A percentile compares a stretch with the other conserved stretches of the same genome.
These are phyloP conservation scores for Pseudogymnoascus sp. DNA, from an alignment of 2,329 filamentous ascomycete species.

Conservation along the genomic window DNA sequence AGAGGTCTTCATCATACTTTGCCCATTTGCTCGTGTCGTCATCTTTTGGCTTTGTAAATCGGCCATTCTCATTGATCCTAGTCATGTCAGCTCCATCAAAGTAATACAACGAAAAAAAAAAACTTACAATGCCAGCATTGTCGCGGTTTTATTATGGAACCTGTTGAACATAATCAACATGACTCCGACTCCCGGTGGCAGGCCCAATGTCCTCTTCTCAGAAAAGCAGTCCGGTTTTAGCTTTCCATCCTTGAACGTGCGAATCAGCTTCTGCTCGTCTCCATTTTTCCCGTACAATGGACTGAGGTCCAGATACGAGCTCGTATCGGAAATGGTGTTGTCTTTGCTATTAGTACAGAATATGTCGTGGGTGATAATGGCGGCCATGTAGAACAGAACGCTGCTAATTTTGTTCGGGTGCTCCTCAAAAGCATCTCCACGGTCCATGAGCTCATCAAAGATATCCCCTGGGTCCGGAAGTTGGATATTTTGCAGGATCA, in stretches of 20 bases:
- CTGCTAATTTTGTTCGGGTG: slow-evolving; percentile 69
- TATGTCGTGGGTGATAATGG: slow-evolving; percentile 60
- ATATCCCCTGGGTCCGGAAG: slow-evolving; percentile 57
- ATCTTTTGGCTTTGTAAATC: slow-evolving; percentile 62
- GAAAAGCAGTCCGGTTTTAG: slow-evolving; percentile 69
- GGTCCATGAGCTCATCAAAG: slow-evolving; percentile 57
- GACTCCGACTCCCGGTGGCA: slow-evolving; percentile 66
- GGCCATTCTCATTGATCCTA: slow-evolving; percentile 73
- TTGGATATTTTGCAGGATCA: slow-evolving; percentile 55
- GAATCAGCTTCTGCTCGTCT: slow-evolving; percentile 43
- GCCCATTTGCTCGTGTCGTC: slow-evolving; percentile 51
- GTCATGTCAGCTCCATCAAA: background rate
- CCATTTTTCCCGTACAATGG: slow-evolving; percentile 64
- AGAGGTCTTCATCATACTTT: slow-evolving; percentile 70
- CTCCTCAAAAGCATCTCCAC: slow-evolving; percentile 46
- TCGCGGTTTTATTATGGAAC: slow-evolving; percentile 82
- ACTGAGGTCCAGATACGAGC: slow-evolving; percentile 68
- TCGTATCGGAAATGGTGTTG: slow-evolving; percentile 58
- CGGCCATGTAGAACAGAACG: slow-evolving; percentile 68
- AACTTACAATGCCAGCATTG: slow-evolving; percentile 58
- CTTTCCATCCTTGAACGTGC: slow-evolving; percentile 63
- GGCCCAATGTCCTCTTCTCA: slow-evolving; percentile 62
- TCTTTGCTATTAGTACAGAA: slow-evolving; percentile 61
- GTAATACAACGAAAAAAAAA: slow-evolving; percentile 4
- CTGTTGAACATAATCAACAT: slow-evolving; percentile 71